These are phyloP conservation scores for Cyberlindnera bimundalis DNA, from an alignment of 805 yeast species.

Conservation along the genomic window DNA sequence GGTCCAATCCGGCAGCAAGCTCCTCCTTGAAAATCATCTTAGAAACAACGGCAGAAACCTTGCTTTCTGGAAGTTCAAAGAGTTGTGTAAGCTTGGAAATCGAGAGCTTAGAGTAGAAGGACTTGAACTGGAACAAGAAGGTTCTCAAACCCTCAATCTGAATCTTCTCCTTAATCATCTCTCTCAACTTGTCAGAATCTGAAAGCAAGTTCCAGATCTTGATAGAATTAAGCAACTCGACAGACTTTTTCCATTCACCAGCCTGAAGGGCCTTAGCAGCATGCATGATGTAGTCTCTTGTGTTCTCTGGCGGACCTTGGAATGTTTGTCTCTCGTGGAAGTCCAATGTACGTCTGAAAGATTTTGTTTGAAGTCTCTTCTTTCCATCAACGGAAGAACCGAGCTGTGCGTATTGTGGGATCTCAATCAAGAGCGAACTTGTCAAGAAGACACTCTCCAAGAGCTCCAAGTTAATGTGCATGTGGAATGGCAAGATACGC, in stretches of 20 bases:
- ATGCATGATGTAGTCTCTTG: conserved; percentile 88
- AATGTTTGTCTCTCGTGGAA: conserved; percentile 91
- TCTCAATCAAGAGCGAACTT: conserved; percentile 81
- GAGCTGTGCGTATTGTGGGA: conserved; percentile 82
- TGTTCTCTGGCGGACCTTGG: conserved; percentile 97
- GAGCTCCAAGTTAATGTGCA: conserved; percentile 94
- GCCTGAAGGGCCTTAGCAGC: conserved; percentile 85
- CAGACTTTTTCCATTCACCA: conserved; percentile 86
- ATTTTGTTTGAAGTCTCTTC: conserved; percentile 66
- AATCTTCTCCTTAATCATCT: conserved; percentile 72
- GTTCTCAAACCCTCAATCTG: conserved; percentile 91
- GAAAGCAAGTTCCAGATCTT: conserved; percentile 85
- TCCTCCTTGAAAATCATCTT: conserved; percentile 79
- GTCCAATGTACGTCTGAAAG: conserved; percentile 88
- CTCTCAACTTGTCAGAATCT: conserved; percentile 60
- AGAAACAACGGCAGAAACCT: conserved; percentile 61
- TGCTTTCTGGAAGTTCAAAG: conserved; percentile 58
- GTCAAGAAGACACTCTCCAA: conserved; percentile 93
- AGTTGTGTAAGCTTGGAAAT: conserved; percentile 57
- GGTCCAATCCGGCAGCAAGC: conserved; percentile 70
- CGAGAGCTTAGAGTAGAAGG: conserved; percentile 72
- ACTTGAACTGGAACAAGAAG: conserved; percentile 81
- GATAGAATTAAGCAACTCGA: conserved; percentile 66
- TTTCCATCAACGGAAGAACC: conserved; percentile 53
- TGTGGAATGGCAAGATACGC: conserved; percentile 92